phyloP scores from a whole-genome alignment of 2,329 filamentous ascomycete species.

The Boeremia exigua region DNA sequence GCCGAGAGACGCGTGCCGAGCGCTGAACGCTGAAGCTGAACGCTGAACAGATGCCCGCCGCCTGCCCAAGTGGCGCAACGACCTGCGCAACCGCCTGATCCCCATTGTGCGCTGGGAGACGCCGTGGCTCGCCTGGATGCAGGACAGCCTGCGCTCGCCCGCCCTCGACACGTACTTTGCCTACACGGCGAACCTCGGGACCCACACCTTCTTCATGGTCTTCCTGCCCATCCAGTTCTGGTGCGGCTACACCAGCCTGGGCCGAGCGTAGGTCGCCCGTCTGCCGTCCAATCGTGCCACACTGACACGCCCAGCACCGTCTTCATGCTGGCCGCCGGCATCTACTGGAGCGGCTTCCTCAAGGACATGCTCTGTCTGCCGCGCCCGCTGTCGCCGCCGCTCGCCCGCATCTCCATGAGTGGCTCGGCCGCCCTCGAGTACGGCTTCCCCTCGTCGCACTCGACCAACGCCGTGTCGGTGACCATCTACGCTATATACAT shows the following conservation, averaged over 20 bases:
- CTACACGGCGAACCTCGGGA: slow-evolving; percentile 93
- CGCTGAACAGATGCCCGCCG: slow-evolving; percentile 72
- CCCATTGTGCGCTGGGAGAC: slow-evolving; percentile 94
- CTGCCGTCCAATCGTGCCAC: slow-evolving; percentile 12
- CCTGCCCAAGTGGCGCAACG: slow-evolving; percentile 88
- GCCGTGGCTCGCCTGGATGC: slow-evolving; percentile 86
- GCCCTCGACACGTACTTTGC: slow-evolving; percentile 96
- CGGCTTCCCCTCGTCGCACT: slow-evolving; percentile 96
- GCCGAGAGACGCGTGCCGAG: no score
- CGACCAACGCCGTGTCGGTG: slow-evolving; percentile 94
- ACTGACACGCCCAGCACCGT: slow-evolving; percentile 44
- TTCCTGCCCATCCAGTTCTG: slow-evolving; percentile 94
- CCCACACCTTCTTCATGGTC: slow-evolving; percentile 99
- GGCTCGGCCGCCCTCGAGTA: slow-evolving; percentile 94
- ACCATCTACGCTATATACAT: slow-evolving; percentile 81
- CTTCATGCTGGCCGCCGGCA: slow-evolving; percentile 70
- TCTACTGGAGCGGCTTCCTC: slow-evolving; percentile 79
- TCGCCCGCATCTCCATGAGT: slow-evolving; percentile 96
- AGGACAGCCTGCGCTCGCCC: slow-evolving; percentile 79
- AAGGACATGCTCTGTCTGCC: slow-evolving; percentile 95
- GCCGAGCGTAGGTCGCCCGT: slow-evolving; percentile 73
- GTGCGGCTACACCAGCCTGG: slow-evolving; percentile 86
- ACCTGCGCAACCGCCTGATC: slow-evolving; percentile 78
- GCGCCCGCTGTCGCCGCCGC: slow-evolving; percentile 85
- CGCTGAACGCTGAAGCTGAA: slow-evolving; percentile 17